A percentile compares a stretch with the other conserved stretches of the same genome.
These are phyloP conservation scores for Seminavis robusta DNA, from an alignment of 108 stramenopile genomes.

Conservation along the genomic window DNA sequence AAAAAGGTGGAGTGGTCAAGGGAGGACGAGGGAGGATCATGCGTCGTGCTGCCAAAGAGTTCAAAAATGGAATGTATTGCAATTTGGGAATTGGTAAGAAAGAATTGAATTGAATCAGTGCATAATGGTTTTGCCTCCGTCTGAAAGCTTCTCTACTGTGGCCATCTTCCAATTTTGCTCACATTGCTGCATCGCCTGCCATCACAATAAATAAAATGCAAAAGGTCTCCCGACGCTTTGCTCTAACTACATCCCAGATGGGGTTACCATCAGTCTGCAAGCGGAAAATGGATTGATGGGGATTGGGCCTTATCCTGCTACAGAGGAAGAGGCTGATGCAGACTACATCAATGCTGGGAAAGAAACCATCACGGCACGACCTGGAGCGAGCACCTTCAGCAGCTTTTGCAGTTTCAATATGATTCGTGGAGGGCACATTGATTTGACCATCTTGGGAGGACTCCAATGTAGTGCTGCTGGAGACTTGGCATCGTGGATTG, in stretches of 20 bases:
- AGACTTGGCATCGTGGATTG: constrained; percentile 92
- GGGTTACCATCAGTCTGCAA: constrained; percentile 87
- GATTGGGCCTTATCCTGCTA: constrained; percentile 80
- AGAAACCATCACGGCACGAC: constrained; percentile 82
- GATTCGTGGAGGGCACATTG: constrained; percentile 91
- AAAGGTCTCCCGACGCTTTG: constrained; percentile 89
- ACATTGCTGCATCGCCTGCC: too few species aligned
- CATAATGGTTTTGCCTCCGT: neutral
- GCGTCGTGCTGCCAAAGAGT: constrained; percentile 85
- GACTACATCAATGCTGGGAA: constrained; percentile 94
- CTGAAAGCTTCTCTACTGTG: neutral
- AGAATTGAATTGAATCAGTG: too few species aligned
- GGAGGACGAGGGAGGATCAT: constrained; percentile 80
- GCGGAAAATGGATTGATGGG: constrained; percentile 93
- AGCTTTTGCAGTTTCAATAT: constrained; percentile 85
- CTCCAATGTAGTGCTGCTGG: constrained; percentile 83
- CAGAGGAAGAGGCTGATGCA: constrained; percentile 62
- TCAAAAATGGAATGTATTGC: constrained; percentile 93
- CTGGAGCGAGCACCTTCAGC: constrained; percentile 75
- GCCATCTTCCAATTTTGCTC: neutral
- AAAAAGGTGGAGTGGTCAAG: constrained; percentile 36
- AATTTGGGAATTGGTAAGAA: constrained; percentile 92
- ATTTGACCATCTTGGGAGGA: constrained; percentile 92
- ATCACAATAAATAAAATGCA: too few species aligned
- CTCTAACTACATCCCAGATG: constrained; percentile 80